phyloP scores from a whole-genome alignment of 129 eudicot genomes.

The Silybum marianum region DNA sequence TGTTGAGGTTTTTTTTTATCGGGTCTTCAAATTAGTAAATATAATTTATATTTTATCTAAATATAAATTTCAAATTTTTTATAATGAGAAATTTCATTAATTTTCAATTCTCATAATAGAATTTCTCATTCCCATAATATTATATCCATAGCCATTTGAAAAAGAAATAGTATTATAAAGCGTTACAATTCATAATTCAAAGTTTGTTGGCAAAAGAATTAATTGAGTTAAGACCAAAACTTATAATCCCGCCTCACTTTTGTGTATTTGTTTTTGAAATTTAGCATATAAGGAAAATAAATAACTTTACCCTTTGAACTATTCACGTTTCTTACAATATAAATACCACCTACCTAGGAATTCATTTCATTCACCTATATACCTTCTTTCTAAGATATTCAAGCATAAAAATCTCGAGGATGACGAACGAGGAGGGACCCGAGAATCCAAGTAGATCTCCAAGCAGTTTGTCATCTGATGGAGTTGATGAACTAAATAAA shows the following conservation, averaged over 20 bases:
- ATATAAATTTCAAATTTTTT: too few species aligned
- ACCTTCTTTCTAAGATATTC: neutral
- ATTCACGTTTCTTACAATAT: neutral
- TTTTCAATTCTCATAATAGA: too few species aligned
- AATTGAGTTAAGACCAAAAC: neutral
- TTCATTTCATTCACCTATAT: neutral
- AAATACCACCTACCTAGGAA: neutral
- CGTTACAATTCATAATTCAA: slow-evolving; percentile 1
- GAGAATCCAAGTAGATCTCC: neutral
- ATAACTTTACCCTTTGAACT: neutral
- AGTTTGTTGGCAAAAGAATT: neutral
- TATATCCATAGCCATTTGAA: neutral
- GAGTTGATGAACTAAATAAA: neutral
- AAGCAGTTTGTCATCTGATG: neutral
- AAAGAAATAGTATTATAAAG: neutral
- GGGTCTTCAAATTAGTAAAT: neutral
- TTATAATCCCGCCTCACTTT: slow-evolving; percentile 6
- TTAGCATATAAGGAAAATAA: neutral
- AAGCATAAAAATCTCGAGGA: neutral
- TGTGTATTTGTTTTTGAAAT: neutral
- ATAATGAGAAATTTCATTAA: too few species aligned
- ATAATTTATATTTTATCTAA: neutral
- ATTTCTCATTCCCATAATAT: too few species aligned
- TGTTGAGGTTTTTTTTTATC: too few species aligned
- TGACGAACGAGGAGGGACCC: neutral